Conservation (phyloP, 2,329 filamentous ascomycete species). For the Cercospora sp. region DNA sequence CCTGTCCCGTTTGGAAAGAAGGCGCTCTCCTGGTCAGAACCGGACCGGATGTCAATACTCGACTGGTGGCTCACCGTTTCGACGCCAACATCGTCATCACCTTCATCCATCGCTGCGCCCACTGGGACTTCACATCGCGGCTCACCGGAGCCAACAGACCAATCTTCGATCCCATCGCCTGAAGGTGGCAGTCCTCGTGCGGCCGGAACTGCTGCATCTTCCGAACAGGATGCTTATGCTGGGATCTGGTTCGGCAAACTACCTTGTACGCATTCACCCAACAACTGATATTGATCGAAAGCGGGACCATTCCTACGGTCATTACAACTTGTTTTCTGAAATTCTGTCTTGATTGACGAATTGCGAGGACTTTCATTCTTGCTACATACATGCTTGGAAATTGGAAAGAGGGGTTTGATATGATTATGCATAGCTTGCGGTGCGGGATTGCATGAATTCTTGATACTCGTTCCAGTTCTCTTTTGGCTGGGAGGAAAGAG, state of each 20-base stretch:
- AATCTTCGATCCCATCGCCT: not conserved
- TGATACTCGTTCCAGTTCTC: not conserved
- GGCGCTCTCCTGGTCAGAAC: not conserved
- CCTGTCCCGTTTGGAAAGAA: not conserved
- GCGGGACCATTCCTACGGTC: too few species aligned
- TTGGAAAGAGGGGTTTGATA: not conserved
- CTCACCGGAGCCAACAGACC: not conserved
- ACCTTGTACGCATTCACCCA: not conserved
- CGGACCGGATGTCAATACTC: not conserved
- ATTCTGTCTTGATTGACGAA: too few species aligned
- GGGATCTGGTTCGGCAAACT: not conserved
- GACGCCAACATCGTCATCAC: not conserved
- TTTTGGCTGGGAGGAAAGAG: not conserved
- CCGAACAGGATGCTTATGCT: not conserved
- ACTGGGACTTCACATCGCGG: not conserved
- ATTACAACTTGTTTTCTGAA: too few species aligned
- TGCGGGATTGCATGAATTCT: not conserved
- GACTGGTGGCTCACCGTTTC: not conserved
- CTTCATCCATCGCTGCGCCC: not conserved
- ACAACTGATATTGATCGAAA: too few species aligned
- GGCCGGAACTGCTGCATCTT: not conserved
- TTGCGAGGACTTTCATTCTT: not conserved
- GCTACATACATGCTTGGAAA: not conserved
- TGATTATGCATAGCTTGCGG: not conserved
- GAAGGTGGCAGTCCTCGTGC: not conserved